These are phyloP conservation scores for Cardiospermum halicacabum DNA, from an alignment of 345 rosid species.

Conservation along the genomic window DNA sequence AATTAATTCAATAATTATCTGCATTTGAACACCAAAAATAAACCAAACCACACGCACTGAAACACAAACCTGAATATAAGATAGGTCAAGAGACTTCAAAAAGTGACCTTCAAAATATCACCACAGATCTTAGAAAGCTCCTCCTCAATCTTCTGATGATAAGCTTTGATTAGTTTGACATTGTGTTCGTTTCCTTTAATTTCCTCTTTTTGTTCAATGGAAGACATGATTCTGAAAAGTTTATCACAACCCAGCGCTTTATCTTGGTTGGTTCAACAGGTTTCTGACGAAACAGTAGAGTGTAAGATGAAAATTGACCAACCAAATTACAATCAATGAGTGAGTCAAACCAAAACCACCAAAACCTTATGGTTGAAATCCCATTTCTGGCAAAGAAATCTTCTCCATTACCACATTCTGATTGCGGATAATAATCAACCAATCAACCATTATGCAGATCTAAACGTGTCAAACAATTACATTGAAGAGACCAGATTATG, in stretches of 20 bases:
- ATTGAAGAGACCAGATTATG: background rate
- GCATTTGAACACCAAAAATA: background rate
- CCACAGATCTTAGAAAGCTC: too few relatives aligned
- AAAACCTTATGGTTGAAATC: constrained; percentile 81
- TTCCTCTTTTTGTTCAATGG: too few relatives aligned
- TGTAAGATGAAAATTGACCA: constrained; percentile 3
- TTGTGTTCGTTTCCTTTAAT: too few relatives aligned
- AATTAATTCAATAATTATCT: constrained; percentile 18
- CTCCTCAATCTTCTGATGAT: too few relatives aligned
- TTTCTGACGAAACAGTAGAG: constrained; percentile 42
- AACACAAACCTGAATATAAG: constrained; percentile 80
- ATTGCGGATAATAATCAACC: constrained; percentile 32
- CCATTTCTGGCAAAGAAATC: constrained; percentile 74
- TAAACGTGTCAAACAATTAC: background rate
- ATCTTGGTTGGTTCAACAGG: constrained; percentile 65
- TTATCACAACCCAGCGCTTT: constrained; percentile 78
- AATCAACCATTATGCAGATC: background rate
- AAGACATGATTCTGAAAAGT: too few relatives aligned
- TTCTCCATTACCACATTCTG: constrained; percentile 80
- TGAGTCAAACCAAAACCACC: background rate
- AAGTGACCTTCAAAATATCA: too few relatives aligned
- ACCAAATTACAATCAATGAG: constrained; percentile 3
- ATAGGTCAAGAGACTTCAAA: constrained; percentile 67
- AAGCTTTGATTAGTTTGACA: too few relatives aligned
- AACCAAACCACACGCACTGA: background rate